Evolutionary conservation across 805 yeast species (phyloP).

Genomic region (Ogataea dorogensis): DNA sequence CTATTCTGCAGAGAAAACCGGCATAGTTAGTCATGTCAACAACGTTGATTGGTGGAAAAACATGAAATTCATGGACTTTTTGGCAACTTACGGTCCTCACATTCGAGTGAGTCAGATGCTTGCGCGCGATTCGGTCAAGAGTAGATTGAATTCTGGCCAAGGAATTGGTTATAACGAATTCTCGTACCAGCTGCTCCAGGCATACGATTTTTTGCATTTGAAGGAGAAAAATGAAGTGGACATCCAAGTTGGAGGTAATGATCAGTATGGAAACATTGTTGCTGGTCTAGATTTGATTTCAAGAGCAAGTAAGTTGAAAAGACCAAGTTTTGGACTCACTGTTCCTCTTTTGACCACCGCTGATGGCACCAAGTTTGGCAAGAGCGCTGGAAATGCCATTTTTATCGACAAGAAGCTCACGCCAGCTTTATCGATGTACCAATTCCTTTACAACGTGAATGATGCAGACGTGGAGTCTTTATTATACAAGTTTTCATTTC

Average conservation of each 20-base stretch:
- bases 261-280: slow-evolving; percentile 97
- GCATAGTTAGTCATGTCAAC: slow-evolving; percentile 40
- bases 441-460: slow-evolving; percentile 74
- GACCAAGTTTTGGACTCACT: slow-evolving; percentile 69
- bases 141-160: slow-evolving; percentile 60
- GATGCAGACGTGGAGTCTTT: slow-evolving; percentile 73
- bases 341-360: slow-evolving; percentile 88
- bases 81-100: slow-evolving; percentile 71
- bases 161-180: slow-evolving; percentile 95
- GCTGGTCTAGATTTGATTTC: slow-evolving; percentile 90
- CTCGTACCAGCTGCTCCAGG: slow-evolving; percentile 89
- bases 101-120: slow-evolving; percentile 86
- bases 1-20: slow-evolving; percentile 12
- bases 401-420: slow-evolving; percentile 78
- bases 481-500: slow-evolving; percentile 72
- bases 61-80: slow-evolving; percentile 71
- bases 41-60: slow-evolving; percentile 87
- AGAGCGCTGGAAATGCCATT: slow-evolving; percentile 95
- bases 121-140: slow-evolving; percentile 81
- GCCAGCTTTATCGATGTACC: slow-evolving; percentile 78
- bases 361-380: slow-evolving; percentile 91
- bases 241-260: slow-evolving; percentile 92
- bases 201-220: slow-evolving; percentile 87
- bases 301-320: slow-evolving; percentile 38
- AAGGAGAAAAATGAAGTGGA: slow-evolving; percentile 56